Base-by-base conservation (phyloP, 306 rosid genomes). In the Abrus precatorius region DNA sequence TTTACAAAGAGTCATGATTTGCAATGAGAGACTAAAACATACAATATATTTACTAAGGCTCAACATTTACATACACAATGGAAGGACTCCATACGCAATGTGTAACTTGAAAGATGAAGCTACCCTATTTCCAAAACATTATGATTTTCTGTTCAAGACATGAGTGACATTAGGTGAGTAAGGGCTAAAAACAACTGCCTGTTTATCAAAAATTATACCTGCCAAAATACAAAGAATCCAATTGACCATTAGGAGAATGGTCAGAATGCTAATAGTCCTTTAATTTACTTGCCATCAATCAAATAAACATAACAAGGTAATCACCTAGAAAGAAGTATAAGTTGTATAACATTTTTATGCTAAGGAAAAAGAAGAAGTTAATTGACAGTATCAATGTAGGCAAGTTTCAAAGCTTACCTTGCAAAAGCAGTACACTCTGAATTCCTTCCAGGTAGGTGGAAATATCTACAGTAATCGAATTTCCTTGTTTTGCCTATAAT, bases 401-500 rank as follows among this genome's bases (percentile, higher is more conserved):
- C 76, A 74, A 79, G 75, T 52, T 77, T 57, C 74, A 74, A 85
- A 74, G 83, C 86, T 95, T 90, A 95, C 99, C 61, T 84, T 71
- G 92, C 72, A 87, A 87, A 81, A 86, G 91, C 85, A 95, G 83
- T 59, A 91, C 84, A 69, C 87, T 84, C 86, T 93, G 96, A 85
- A 95, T 89, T 84, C 97, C 99, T 88, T 93, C 94, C 52, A 95
- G 88, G 84, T 89, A 95, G 66, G 85, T 78, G 81, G 91, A 84
- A 74, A 95, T 59, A 79, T 91, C 91, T 49, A 87, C 75, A 28
- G 61, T 78, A 73, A 83, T 76, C 0, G 85, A 84, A 67, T 78
- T 84, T 84, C 82, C 94, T 87, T 80, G 88, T 67, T 89, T 88
- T 74, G 88, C 94, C 99, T 93, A 73, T 80, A 84, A 70, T 14